These are phyloP conservation scores for Rhynchosporium agropyri DNA, from an alignment of 2,329 filamentous ascomycete genomes.

Conservation along the genomic window DNA sequence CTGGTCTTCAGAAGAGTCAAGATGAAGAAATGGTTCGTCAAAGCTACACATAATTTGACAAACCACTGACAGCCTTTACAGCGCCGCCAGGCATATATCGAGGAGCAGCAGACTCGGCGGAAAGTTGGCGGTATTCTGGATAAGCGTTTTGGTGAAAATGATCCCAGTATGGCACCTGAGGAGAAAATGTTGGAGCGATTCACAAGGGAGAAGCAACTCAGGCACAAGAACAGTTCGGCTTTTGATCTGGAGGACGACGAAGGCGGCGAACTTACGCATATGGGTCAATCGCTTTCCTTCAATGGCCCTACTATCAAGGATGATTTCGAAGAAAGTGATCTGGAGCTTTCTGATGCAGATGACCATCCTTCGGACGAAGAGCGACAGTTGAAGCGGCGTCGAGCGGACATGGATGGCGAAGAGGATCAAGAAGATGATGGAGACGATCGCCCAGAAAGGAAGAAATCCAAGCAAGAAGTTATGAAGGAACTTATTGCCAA, in stretches of 20 bases:
- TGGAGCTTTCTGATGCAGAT: constrained; percentile 60
- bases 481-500: constrained; percentile 99
- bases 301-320: constrained; percentile 59
- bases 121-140: constrained; percentile 93
- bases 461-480: constrained; percentile 94
- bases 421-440: constrained; percentile 55
- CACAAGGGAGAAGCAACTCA: constrained; percentile 80
- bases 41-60: constrained; percentile 11
- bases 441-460: constrained; percentile 69
- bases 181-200: constrained; percentile 91
- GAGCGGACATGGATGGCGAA: constrained; percentile 52
- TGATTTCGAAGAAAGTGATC: constrained; percentile 79
- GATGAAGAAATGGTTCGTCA: constrained; percentile 77
- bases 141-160: constrained; percentile 92
- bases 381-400: constrained; percentile 59
- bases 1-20: constrained; percentile 80
- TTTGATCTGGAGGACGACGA: constrained; percentile 91
- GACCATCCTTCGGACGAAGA: constrained; percentile 59
- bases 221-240: constrained; percentile 74
- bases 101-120: constrained; percentile 82
- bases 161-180: constrained; percentile 90
- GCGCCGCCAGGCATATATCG: constrained; percentile 32
- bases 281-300: constrained; percentile 73
- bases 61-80: constrained; percentile 10
- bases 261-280: constrained; percentile 74